These are phyloP conservation scores for Xylariales sp. DNA, from an alignment of 2,329 filamentous ascomycete species.

Conservation along the genomic window DNA sequence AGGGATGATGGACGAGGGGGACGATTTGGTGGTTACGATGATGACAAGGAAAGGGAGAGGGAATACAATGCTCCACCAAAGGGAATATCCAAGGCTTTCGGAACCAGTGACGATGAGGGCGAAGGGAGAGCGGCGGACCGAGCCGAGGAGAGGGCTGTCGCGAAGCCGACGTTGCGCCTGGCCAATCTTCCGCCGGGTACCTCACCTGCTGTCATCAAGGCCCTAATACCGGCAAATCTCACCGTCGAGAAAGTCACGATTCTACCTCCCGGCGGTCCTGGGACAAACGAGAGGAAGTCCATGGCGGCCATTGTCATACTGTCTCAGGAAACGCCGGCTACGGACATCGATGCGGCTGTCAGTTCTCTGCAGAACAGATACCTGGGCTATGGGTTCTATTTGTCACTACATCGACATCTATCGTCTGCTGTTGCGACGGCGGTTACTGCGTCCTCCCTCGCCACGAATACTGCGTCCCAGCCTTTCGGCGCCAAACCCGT, in stretches of 20 bases:
- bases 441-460: slow-evolving; percentile 24
- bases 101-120: slow-evolving; percentile 59
- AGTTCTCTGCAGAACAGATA: slow-evolving; percentile 78
- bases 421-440: slow-evolving; percentile 66
- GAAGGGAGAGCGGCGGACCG: slow-evolving; percentile 38
- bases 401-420: slow-evolving; percentile 75
- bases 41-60: slow-evolving; percentile 22
- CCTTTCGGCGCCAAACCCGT: slow-evolving; percentile 76
- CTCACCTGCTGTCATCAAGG: slow-evolving; percentile 55
- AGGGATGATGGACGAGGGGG: slow-evolving; percentile 27
- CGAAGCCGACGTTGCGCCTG: slow-evolving; percentile 59
- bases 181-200: slow-evolving; percentile 57
- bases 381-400: slow-evolving; percentile 76
- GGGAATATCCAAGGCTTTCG: slow-evolving; percentile 66
- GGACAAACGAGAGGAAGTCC: slow-evolving; percentile 61
- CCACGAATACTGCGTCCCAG: slow-evolving; percentile 51
- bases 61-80: slow-evolving; percentile 31
- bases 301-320: slow-evolving; percentile 76
- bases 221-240: slow-evolving; percentile 54
- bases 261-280: slow-evolving; percentile 48
- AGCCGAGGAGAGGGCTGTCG: slow-evolving; percentile 53
- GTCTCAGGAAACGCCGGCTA: slow-evolving; percentile 73
- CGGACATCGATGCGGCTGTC: slow-evolving; percentile 77
- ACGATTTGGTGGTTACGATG: slow-evolving; percentile 35
- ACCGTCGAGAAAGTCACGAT: slow-evolving; percentile 71